Evolutionary conservation across 176 grass and related monocot species (phyloP).

Genomic region (Rhynchospora breviuscula): DNA sequence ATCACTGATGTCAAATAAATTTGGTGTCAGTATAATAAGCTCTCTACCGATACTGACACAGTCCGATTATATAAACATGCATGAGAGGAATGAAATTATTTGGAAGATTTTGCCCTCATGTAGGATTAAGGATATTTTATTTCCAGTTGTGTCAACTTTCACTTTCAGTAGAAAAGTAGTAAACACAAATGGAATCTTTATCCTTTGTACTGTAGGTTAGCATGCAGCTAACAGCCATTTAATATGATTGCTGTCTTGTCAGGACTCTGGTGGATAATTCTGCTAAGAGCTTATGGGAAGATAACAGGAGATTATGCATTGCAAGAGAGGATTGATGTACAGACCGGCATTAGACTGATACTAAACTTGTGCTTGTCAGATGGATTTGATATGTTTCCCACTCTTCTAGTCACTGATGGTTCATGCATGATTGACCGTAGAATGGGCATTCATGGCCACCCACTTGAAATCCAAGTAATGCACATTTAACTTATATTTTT

Average conservation of each 20-base stretch:
- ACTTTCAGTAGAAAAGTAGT: not conserved
- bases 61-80: not conserved
- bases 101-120: not conserved
- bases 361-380: constrained; percentile 89
- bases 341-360: constrained; percentile 85
- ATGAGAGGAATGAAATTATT: not conserved
- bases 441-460: constrained; percentile 97
- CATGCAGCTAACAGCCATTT: not conserved
- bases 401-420: constrained; percentile 89
- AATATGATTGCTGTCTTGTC: constrained; percentile 12
- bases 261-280: constrained; percentile 99
- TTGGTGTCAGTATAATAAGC: too few relatives aligned
- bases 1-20: too few relatives aligned
- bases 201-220: not conserved
- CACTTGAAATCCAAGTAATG: constrained; percentile 95
- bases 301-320: constrained; percentile 87
- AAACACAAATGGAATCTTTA: not conserved
- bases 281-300: constrained; percentile 86
- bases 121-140: not conserved
- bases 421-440: constrained; percentile 98
- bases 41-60: not conserved
- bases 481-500: not conserved
- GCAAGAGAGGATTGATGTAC: constrained; percentile 93
- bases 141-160: not conserved
- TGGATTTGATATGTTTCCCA: constrained; percentile 98